Evolutionary conservation across 208 protist species (phyloP).

Genomic region (Trypanosoma congolense): DNA sequence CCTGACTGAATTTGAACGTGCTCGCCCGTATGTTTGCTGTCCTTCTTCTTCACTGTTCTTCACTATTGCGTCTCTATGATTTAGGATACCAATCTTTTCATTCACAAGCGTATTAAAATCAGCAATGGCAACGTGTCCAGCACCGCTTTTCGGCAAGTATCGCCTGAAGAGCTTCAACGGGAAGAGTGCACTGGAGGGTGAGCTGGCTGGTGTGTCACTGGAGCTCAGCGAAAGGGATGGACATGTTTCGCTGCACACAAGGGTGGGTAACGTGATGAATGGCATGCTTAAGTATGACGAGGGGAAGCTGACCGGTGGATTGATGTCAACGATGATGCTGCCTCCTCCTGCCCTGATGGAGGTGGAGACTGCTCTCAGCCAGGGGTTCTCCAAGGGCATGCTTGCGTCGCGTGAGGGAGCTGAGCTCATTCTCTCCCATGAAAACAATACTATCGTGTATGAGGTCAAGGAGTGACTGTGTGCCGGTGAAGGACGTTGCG

Average conservation of each 20-base stretch:
- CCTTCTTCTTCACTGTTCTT: too few species aligned
- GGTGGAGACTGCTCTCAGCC: constrained; percentile 32
- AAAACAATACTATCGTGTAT: constrained; percentile 29
- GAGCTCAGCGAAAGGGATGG: constrained; percentile 24
- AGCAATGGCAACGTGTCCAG: not conserved
- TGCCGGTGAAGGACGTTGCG: not conserved
- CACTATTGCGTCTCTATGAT: too few species aligned
- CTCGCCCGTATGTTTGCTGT: too few species aligned
- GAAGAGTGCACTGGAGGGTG: not conserved
- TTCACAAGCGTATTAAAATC: not conserved
- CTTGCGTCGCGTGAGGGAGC: constrained; percentile 19
- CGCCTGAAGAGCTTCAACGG: constrained; percentile 4
- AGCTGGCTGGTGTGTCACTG: constrained; percentile 3
- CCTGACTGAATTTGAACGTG: too few species aligned
- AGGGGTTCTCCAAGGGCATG: constrained; percentile 36
- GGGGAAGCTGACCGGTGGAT: constrained; percentile 31
- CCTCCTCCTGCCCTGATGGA: constrained; percentile 26
- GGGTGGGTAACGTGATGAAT: constrained; percentile 34
- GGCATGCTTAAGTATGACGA: constrained; percentile 21
- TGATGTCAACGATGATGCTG: constrained; percentile 39
- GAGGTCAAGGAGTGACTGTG: constrained; percentile 2
- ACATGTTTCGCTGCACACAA: constrained; percentile 4
- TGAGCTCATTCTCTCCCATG: constrained; percentile 26
- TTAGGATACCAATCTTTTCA: too few species aligned
- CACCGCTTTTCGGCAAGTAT: constrained; percentile 1